phyloP scores from a whole-genome alignment of 2,329 filamentous ascomycete species.

The Rhynchosporium graminicola region DNA sequence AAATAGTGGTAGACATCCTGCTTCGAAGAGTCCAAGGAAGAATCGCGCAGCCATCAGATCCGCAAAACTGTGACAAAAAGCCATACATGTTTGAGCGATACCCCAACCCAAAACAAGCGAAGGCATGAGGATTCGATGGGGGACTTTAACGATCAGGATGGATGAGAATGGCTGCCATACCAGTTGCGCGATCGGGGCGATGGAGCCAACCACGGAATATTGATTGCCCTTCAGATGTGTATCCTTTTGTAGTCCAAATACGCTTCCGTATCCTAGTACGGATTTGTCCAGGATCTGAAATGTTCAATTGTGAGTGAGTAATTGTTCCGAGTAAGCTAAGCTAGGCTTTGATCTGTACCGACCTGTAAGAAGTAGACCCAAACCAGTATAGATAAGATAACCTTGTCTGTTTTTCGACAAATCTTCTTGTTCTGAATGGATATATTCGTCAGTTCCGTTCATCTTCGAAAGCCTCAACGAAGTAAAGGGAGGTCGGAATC shows the following conservation, averaged over 20 bases:
- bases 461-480: neutral
- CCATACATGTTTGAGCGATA: slow-evolving; percentile 50
- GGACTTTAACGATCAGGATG: slow-evolving; percentile 60
- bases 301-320: slow-evolving; percentile 16
- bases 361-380: slow-evolving; percentile 61
- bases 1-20: slow-evolving; percentile 50
- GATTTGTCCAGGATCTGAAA: slow-evolving; percentile 50
- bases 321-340: neutral
- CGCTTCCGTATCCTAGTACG: slow-evolving; percentile 56
- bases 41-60: slow-evolving; percentile 79
- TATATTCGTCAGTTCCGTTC: slow-evolving; percentile 4
- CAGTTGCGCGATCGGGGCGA: slow-evolving; percentile 60
- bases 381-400: slow-evolving; percentile 55
- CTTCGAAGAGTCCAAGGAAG: slow-evolving; percentile 77
- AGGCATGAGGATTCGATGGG: slow-evolving; percentile 60
- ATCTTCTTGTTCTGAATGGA: slow-evolving; percentile 53
- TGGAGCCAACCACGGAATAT: slow-evolving; percentile 57
- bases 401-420: slow-evolving; percentile 60
- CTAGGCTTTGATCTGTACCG: slow-evolving; percentile 1
- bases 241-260: slow-evolving; percentile 59
- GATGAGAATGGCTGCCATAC: slow-evolving; percentile 62
- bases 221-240: slow-evolving; percentile 53
- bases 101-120: slow-evolving; percentile 50
- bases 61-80: slow-evolving; percentile 59
- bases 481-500: neutral